phyloP scores from a whole-genome alignment of 148 eudicot genomes.

The Chenopodium quinoa region DNA sequence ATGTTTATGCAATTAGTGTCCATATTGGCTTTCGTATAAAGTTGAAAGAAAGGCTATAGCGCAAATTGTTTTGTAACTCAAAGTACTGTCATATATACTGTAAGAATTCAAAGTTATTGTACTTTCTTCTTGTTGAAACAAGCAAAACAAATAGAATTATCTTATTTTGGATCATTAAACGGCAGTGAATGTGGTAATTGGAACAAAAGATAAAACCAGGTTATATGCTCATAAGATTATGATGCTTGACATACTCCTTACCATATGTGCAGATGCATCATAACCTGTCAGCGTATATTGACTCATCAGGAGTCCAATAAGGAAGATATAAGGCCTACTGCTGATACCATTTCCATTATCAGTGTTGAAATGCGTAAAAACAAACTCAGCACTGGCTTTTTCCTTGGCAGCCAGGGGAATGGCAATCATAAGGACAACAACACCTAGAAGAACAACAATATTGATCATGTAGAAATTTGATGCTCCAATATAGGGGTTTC shows the following conservation, averaged over 20 bases:
- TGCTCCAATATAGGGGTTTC: not conserved
- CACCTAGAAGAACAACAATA: slow-evolving; percentile 49
- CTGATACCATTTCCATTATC: slow-evolving; percentile 67
- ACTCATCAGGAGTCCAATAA: slow-evolving; percentile 92
- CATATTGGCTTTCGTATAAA: too few species aligned
- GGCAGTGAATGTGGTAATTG: not conserved
- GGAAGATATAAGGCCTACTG: slow-evolving; percentile 65
- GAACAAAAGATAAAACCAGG: not conserved
- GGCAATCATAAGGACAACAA: slow-evolving; percentile 84
- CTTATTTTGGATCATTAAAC: too few species aligned
- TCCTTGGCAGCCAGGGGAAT: slow-evolving; percentile 77
- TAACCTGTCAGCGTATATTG: slow-evolving; percentile 88
- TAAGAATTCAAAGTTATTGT: too few species aligned
- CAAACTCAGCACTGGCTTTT: slow-evolving; percentile 76
- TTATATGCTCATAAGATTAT: not conserved
- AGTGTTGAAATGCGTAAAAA: slow-evolving; percentile 88
- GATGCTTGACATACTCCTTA: slow-evolving; percentile 23
- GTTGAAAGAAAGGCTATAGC: too few species aligned
- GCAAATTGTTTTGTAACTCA: too few species aligned
- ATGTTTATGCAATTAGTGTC: too few species aligned
- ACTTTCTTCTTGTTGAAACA: too few species aligned
- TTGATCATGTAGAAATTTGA: not conserved
- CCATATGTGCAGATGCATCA: slow-evolving; percentile 99
- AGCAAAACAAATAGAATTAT: too few species aligned
- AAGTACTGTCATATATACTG: too few species aligned